Evolutionary conservation across 2,329 filamentous ascomycete species (phyloP), one percentile per base, ranked within the genome.

Genomic region (Phaeosphaeriaceae sp.): DNA sequence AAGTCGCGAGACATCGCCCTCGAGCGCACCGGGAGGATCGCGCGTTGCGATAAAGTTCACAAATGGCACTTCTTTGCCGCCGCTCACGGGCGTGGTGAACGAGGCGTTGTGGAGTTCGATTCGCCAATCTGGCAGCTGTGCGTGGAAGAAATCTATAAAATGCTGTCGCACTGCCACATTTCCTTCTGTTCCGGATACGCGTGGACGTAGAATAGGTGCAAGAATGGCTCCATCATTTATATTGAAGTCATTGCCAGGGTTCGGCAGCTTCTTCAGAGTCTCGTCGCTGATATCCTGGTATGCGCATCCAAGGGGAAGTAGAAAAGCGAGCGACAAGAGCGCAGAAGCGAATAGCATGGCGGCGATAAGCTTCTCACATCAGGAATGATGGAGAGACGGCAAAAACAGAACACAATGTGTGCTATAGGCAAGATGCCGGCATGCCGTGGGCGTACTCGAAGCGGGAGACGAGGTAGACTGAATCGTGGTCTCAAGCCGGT

Each of bases 21-120:
- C 76, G 1, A 82, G 77, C 1, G 88, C 82, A 85, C 91, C 93
- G 1, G 95, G 95, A 48, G 95, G 95, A 77, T 98, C 94, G 53
- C 94, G 88, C n/a, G 89, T 90, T 57, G 94, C 89, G 63, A 98
- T 91, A 57, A 99, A 82, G 74, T 97, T 99, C 55, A 87, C 82
- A 76, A 99, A 99, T 0, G 92, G 92, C 0, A 98, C 83, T 7
- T 91, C 83, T 56, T 85, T 84, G 53, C 88, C 84, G 10, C 89
- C 88, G 0, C 91, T 92, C 0, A 87, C 86, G 0, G 94, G 94
- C 0, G 95, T 98, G 66, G 84, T 91, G 33, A 89, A 87, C 0
- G 92, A 93, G 7, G 91, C 93, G 78, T 98, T 98, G 74, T 99
- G 94, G 78, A 92, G 90, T 52, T 89, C 84, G 48, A 97, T 76